phyloP scores from a whole-genome alignment of 305 asterid species.

The Lippia alba region DNA sequence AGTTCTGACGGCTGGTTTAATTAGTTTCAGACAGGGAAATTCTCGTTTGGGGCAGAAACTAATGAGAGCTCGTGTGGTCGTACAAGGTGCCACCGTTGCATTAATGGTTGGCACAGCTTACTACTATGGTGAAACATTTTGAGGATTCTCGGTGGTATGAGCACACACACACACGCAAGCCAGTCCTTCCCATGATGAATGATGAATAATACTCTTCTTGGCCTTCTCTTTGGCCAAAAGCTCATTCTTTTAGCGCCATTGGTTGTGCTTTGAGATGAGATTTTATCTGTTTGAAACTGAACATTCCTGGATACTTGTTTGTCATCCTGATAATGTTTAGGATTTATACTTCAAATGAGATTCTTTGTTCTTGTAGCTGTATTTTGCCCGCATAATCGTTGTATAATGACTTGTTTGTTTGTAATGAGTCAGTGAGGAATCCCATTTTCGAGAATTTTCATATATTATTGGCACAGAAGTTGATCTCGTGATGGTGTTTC shows the following conservation, averaged over 20 bases:
- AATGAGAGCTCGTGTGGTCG: slow-evolving; percentile 86
- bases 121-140: slow-evolving; percentile 63
- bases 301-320: neutral
- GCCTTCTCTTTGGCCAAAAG: neutral
- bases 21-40: slow-evolving; percentile 87
- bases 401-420: neutral
- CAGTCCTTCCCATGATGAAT: neutral
- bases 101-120: slow-evolving; percentile 83
- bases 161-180: neutral
- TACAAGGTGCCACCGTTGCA: slow-evolving; percentile 84
- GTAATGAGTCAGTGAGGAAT: neutral
- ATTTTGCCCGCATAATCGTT: neutral
- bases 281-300: neutral
- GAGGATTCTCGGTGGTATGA: slow-evolving; percentile 14
- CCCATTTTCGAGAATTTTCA: neutral
- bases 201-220: slow-evolving; percentile 6
- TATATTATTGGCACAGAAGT: neutral
- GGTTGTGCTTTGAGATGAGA: neutral
- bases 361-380: neutral
- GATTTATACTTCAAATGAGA: neutral
- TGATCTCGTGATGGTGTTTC: neutral
- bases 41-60: slow-evolving; percentile 86
- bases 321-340: neutral
- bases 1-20: slow-evolving; percentile 84
- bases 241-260: too few species aligned